Evolutionary conservation across 169 alveolate genomes (phyloP), one percentile per base, ranked within the genome.

Genomic region (Plasmodium falciparum): DNA sequence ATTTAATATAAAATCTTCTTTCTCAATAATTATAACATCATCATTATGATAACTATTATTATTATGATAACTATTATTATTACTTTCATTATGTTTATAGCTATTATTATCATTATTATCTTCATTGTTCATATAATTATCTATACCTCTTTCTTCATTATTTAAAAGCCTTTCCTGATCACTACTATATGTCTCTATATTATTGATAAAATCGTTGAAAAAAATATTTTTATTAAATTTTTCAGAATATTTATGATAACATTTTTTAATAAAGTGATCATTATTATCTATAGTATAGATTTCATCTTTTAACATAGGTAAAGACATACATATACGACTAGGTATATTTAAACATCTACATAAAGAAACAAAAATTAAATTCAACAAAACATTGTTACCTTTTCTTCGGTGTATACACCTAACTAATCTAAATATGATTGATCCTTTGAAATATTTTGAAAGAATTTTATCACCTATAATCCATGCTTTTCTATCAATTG

Each of bases 321-420:
- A 17, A 13, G 90, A 56, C n/a, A 80, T 33, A 39, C 90, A 80
- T 5, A 80, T 69, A 58, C 90, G 90, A 50, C 90, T 80, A 8
- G 90, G 90, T 4, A 80, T 80, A 29, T 69, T 69, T 80, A 80
- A 52, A 62, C 52, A 80, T 58, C 90, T 80, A 29, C 90, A 80
- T 43, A 80, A 72, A 49, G 52, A 61, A 43, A 80, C 59, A 58
- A 80, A 80, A 33, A 80, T 33, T 69, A 80, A 69, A 54, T 80
- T 67, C 12, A 80, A n/a, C 4, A 80, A 43, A 13, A 80, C 63
- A 7, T 80, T 80, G 7, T 80, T 80, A 13, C 66, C 90, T 72
- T 33, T 66, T 69, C 24, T 80, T 47, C 83, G 69, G 17, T 80
- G 73, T 52, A 80, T 43, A 80, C 85, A 20, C 50, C 90, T 67